These are phyloP conservation scores for Pilasporangium apinafurcum DNA, from an alignment of 352 stramenopile genomes.

Conservation along the genomic window DNA sequence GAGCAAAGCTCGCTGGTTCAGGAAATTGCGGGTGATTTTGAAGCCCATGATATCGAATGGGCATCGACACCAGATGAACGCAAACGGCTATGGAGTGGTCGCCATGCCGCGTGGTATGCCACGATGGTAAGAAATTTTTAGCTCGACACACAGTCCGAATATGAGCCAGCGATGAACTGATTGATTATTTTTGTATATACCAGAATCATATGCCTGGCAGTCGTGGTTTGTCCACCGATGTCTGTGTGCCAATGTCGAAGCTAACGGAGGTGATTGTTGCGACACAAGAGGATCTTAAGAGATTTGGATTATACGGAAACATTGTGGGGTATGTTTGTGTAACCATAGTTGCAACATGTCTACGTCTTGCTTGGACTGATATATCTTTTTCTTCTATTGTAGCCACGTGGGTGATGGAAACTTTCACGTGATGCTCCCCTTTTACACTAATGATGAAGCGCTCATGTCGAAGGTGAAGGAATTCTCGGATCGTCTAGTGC, in stretches of 20 bases:
- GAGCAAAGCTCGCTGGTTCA: conserved; percentile 86
- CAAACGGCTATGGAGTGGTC: conserved; percentile 79
- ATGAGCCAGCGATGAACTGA: not conserved
- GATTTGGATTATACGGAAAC: conserved; percentile 85
- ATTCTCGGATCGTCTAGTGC: conserved; percentile 84
- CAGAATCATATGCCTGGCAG: conserved; percentile 77
- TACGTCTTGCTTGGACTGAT: conserved; percentile 3
- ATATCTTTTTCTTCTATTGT: not conserved
- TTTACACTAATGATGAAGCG: conserved; percentile 76
- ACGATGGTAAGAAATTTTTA: conserved; percentile 76
- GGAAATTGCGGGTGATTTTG: conserved; percentile 83
- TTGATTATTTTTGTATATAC: not conserved
- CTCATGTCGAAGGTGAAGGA: conserved; percentile 83
- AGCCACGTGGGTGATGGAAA: conserved; percentile 94
- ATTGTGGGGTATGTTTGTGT: conserved; percentile 72
- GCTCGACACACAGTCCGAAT: too few relatives aligned
- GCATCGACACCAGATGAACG: conserved; percentile 65
- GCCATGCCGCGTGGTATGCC: conserved; percentile 82
- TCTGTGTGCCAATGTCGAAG: conserved; percentile 94
- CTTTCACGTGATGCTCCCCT: conserved; percentile 97
- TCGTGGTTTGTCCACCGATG: conserved; percentile 90
- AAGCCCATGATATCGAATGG: conserved; percentile 76
- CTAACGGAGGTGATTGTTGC: conserved; percentile 92
- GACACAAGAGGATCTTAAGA: conserved; percentile 88
- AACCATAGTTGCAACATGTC: not conserved